These are phyloP conservation scores for Lumnitzera littorea DNA, from an alignment of 345 rosid species.

Conservation along the genomic window DNA sequence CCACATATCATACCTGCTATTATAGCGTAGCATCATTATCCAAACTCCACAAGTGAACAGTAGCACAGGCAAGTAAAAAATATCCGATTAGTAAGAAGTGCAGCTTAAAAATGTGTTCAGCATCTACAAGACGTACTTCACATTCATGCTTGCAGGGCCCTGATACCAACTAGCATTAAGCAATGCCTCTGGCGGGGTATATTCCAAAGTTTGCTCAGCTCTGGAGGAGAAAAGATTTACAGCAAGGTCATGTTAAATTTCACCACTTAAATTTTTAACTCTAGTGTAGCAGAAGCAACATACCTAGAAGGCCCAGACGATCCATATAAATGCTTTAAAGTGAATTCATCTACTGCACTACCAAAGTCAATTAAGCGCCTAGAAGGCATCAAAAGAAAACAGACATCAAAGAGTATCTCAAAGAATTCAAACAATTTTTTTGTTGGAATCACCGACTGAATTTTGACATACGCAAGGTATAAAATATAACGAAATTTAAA, in stretches of 20 bases:
- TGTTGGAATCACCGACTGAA: too few species aligned
- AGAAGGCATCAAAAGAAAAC: conserved; percentile 12
- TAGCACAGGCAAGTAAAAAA: too few species aligned
- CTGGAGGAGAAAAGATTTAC: conserved; percentile 25
- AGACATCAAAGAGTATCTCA: conserved; percentile 13
- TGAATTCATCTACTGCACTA: conserved; percentile 81
- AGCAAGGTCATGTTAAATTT: not conserved
- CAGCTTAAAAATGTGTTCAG: too few species aligned
- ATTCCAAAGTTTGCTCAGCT: conserved; percentile 83
- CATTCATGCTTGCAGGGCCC: conserved; percentile 39
- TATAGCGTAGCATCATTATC: not conserved
- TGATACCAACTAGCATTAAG: conserved; percentile 77
- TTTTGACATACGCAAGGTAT: too few species aligned
- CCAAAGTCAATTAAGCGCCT: conserved; percentile 99
- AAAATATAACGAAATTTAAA: too few species aligned
- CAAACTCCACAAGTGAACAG: too few species aligned
- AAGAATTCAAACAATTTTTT: too few species aligned
- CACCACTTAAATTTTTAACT: conserved; percentile 3
- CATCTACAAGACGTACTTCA: conserved; percentile 41
- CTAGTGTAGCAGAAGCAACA: conserved; percentile 9
- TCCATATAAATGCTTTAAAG: conserved; percentile 73
- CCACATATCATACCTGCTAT: conserved; percentile 89
- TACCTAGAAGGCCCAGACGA: conserved; percentile 90
- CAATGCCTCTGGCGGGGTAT: conserved; percentile 84
- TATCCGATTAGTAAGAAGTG: too few species aligned